A percentile compares a stretch with the other conserved stretches of the same genome.
Conservation (phyloP, 176 grass and related monocot species). For the Melocanna baccifera region DNA sequence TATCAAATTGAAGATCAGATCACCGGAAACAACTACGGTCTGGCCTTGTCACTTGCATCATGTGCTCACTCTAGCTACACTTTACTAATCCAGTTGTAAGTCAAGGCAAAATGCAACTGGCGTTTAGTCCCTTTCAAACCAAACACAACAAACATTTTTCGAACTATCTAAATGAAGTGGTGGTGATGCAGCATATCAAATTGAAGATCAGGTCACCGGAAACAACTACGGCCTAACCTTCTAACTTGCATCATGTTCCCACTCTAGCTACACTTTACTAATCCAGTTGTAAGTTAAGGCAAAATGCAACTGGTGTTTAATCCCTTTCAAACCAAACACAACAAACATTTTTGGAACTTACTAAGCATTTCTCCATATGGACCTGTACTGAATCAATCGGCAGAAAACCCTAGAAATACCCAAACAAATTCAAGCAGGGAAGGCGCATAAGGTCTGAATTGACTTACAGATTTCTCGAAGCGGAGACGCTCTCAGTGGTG, state of each 20-base stretch:
- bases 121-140: neutral
- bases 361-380: neutral
- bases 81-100: neutral
- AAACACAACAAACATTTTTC: no score
- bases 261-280: no score
- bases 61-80: neutral
- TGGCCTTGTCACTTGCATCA: neutral
- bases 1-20: neutral
- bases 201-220: no score
- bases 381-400: neutral
- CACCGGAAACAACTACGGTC: neutral
- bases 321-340: no score
- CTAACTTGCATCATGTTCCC: no score
- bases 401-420: conserved; percentile 2
- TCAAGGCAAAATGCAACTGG: neutral
- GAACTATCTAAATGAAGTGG: no score
- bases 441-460: neutral
- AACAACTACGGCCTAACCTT: no score
- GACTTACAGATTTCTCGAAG: conserved; percentile 83
- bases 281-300: no score
- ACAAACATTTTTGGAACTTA: neutral
- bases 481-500: conserved; percentile 80
- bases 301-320: no score
- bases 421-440: conserved; percentile 16
- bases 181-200: no score